Percentiles rank a stretch among this genome's conserved stretches.
phyloP scores from a whole-genome alignment of 176 grass and related monocot species.

The Rhynchospora pubera region DNA sequence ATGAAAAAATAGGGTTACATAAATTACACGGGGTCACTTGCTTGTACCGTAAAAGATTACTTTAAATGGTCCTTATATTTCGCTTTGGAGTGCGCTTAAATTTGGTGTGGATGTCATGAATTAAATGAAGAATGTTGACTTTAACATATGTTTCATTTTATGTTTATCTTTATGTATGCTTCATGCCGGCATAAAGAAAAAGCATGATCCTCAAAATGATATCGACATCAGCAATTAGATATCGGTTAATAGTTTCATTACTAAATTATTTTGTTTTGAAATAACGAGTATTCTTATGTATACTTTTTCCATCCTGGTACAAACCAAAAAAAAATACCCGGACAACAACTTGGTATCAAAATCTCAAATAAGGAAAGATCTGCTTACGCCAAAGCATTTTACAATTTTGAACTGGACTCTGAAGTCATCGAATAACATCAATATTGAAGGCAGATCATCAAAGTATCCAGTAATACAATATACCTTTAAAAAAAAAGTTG shows the following conservation, averaged over 20 bases:
- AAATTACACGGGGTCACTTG: too few species aligned
- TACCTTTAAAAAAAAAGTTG: neutral
- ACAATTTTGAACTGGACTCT: neutral
- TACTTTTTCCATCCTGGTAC: neutral
- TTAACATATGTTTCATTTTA: too few species aligned
- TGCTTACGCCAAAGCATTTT: neutral
- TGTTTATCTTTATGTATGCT: too few species aligned
- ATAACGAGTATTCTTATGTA: neutral
- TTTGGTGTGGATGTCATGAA: too few species aligned
- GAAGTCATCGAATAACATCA: neutral
- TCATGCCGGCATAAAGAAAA: too few species aligned
- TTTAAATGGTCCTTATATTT: too few species aligned
- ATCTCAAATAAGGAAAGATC: neutral
- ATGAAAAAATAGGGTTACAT: too few species aligned
- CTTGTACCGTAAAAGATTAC: too few species aligned
- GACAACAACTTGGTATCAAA: neutral
- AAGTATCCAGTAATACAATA: neutral
- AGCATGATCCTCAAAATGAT: too few species aligned
- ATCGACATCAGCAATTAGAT: neutral
- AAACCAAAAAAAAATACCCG: neutral
- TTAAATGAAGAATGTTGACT: too few species aligned
- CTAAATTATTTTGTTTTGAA: neutral
- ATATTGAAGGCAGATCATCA: neutral
- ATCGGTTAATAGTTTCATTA: neutral
- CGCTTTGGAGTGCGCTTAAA: too few species aligned